Evolutionary conservation across 192 early-diverging fungal genomes (phyloP), one percentile per base, ranked within the genome.

Genomic region (Thamnidium elegans): DNA sequence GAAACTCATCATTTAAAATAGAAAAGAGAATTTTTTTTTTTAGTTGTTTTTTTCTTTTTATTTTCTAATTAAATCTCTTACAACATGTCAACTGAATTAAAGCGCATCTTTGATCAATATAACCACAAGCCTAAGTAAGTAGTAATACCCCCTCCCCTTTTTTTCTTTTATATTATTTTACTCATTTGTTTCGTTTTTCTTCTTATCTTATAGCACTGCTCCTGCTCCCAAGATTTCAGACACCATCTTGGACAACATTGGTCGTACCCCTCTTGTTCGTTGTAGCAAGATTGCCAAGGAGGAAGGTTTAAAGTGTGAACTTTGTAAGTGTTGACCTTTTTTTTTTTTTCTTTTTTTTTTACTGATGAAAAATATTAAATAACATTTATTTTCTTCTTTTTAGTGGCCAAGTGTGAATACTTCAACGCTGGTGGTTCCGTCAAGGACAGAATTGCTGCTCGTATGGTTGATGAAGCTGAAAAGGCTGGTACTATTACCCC

Each of bases 401-500:
- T 63, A 85, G 81, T 92, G 79, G 90, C 90, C 74, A 99, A 99
- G 78, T 98, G 94, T 75, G 97, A 99, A 84, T 99, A 84, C 77
- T 98, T 98, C 78, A 99, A 99, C 70, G 92, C 95, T 15, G 97
- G 97, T 56, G 96, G 97, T 34, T 96, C 94, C 42, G 97, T 98
- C 80, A 98, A 99, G 81, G 97, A 99, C 75, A 87, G 97, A 74
- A 69, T 99, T 81, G 97, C 90, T 44, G 86, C 87, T 77, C 90
- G 97, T 66, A 99, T 99, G 89, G 71, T 99, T 53, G 94, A 97
- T 66, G 93, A 90, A 64, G 96, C 94, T 63, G 97, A 99, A 77
- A 84, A 82, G 70, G 90, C 88, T 32, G 97, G 97, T 5, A 87
- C 76, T 58, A 77, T 99, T 71, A 94, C 85, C 70, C 95, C 95